phyloP scores from a whole-genome alignment of 2,329 filamentous ascomycete genomes.

The Fusarium neocosmosporiellum region DNA sequence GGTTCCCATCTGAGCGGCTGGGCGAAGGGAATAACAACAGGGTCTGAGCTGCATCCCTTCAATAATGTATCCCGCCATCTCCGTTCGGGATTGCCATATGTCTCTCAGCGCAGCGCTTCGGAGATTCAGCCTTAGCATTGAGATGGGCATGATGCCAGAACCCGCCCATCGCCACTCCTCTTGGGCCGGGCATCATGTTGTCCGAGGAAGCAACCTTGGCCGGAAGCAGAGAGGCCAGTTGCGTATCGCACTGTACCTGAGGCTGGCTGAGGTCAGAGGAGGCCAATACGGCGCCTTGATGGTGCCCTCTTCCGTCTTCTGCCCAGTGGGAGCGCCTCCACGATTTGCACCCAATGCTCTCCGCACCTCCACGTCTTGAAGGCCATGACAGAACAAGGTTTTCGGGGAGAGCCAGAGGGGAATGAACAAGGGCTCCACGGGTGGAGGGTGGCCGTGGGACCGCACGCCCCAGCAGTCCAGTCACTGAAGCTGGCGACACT shows the following conservation, averaged over 20 bases:
- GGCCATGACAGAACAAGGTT: conserved; percentile 36
- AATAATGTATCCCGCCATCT: not conserved
- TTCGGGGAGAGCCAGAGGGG: conserved; percentile 28
- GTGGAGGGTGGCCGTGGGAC: conserved; percentile 25
- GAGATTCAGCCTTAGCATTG: not conserved
- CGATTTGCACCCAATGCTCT: conserved; percentile 25
- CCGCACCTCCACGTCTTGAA: conserved; percentile 28
- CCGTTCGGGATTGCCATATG: not conserved
- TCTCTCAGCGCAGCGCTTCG: not conserved
- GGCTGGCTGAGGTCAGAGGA: conserved; percentile 1
- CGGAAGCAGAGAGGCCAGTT: not conserved
- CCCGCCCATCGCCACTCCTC: not conserved
- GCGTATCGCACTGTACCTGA: conserved; percentile 3
- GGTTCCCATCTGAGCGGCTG: conserved; percentile 21
- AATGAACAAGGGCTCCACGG: conserved; percentile 27
- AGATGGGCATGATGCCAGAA: not conserved
- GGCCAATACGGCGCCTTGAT: conserved; percentile 10
- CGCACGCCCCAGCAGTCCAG: conserved; percentile 4
- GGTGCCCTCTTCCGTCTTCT: conserved; percentile 14
- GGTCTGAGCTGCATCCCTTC: not conserved
- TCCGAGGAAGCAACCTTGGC: not conserved
- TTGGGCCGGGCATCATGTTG: not conserved
- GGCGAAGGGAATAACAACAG: conserved; percentile 25
- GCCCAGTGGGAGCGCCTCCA: conserved; percentile 7
- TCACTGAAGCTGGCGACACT: conserved; percentile 21